These are phyloP conservation scores for Suillus plorans DNA, from an alignment of 768 basidiomycete genomes.

Conservation along the genomic window DNA sequence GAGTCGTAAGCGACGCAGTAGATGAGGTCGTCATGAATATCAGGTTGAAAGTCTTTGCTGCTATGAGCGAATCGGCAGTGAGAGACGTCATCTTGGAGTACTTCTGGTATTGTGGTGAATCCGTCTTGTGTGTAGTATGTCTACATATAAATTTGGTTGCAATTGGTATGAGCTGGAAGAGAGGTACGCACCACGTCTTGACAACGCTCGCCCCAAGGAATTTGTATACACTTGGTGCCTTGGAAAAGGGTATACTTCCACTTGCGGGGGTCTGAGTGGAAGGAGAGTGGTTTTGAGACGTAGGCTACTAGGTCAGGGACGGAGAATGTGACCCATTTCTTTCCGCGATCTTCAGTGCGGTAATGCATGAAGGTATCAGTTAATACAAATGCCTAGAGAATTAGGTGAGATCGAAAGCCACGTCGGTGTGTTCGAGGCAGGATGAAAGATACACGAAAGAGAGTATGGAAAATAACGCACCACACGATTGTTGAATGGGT, in stretches of 20 bases:
- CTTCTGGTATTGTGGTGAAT: constrained; percentile 59
- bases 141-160: constrained; percentile 37
- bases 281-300: constrained; percentile 69
- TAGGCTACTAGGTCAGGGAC: constrained; percentile 51
- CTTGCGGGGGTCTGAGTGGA: constrained; percentile 77
- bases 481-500: constrained; percentile 80
- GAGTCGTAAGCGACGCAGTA: constrained; percentile 90
- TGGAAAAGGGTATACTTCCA: constrained; percentile 79
- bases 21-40: constrained; percentile 71
- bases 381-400: constrained; percentile 80
- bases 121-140: constrained; percentile 88
- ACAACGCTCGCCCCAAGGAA: constrained; percentile 58
- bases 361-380: constrained; percentile 75
- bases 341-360: constrained; percentile 84
- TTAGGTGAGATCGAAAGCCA: not conserved
- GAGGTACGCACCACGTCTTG: constrained; percentile 59
- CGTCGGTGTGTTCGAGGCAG: not conserved
- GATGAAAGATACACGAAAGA: too few species aligned
- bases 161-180: not conserved
- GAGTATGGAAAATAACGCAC: constrained; percentile 38
- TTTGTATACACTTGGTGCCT: constrained; percentile 59
- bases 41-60: constrained; percentile 76
- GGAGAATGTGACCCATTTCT: constrained; percentile 81
- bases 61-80: constrained; percentile 90
- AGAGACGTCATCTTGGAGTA: constrained; percentile 68